Percentiles rank a stretch among this genome's conserved stretches.
Conservation (phyloP, 495 filamentous ascomycete species). For the Hamigera avellanea region DNA sequence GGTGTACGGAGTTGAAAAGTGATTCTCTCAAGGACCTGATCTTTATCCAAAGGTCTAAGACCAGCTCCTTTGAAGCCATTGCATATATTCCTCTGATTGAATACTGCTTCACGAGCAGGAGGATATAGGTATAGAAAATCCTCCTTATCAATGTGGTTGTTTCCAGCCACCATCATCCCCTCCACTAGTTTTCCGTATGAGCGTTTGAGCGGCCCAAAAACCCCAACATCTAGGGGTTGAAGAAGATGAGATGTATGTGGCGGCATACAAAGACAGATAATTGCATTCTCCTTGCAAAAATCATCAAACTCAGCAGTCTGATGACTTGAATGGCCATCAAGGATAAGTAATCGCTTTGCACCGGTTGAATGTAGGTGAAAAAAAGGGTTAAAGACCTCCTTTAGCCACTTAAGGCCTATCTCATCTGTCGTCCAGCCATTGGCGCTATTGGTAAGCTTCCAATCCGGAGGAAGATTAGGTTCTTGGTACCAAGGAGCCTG, state of each 20-base stretch:
- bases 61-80: too few species aligned
- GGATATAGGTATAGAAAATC: too few species aligned
- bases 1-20: too few species aligned
- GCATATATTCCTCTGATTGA: too few species aligned
- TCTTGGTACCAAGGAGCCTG: constrained; percentile 2
- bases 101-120: too few species aligned
- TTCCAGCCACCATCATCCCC: too few species aligned
- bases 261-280: constrained; percentile 4
- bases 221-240: background rate
- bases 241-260: constrained; percentile 7
- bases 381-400: constrained; percentile 11
- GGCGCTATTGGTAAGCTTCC: constrained; percentile 1
- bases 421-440: constrained; percentile 2
- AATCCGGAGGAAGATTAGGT: background rate
- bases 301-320: constrained; percentile 5
- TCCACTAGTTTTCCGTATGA: too few species aligned
- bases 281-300: constrained; percentile 2
- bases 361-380: constrained; percentile 7
- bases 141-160: too few species aligned
- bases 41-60: background rate
- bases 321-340: constrained; percentile 6
- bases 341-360: constrained; percentile 9
- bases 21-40: background rate
- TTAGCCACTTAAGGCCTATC: background rate
- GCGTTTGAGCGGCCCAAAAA: background rate